These are phyloP conservation scores for Sclerotinia spermophila DNA, from an alignment of 2,329 filamentous ascomycete genomes.

Conservation along the genomic window DNA sequence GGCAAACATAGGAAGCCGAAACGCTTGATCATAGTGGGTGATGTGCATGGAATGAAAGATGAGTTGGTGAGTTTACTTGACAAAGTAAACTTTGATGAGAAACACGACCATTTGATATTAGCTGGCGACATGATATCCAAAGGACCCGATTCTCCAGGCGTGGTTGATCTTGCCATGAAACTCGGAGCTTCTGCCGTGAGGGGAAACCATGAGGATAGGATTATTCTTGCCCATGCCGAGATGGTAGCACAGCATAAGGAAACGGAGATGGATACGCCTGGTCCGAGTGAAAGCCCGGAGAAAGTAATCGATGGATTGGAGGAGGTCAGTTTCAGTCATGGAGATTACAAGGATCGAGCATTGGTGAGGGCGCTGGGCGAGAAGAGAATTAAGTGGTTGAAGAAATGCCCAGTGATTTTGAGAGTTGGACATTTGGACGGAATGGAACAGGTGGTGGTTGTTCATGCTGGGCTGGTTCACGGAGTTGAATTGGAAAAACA, in stretches of 20 bases:
- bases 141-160: slow-evolving; percentile 76
- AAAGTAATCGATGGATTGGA: slow-evolving; percentile 29
- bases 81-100: slow-evolving; percentile 59
- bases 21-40: slow-evolving; percentile 77
- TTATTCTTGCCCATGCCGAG: slow-evolving; percentile 62
- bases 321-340: slow-evolving; percentile 30
- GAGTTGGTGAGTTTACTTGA: slow-evolving; percentile 64
- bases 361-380: slow-evolving; percentile 32
- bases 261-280: slow-evolving; percentile 24
- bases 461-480: slow-evolving; percentile 83
- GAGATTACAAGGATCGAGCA: slow-evolving; percentile 34
- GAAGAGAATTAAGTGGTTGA: slow-evolving; percentile 66
- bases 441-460: slow-evolving; percentile 66
- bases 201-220: slow-evolving; percentile 87
- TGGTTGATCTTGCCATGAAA: slow-evolving; percentile 70
- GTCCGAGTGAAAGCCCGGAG: slow-evolving; percentile 33
- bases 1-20: slow-evolving; percentile 43
- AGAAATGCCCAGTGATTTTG: slow-evolving; percentile 72
- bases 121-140: slow-evolving; percentile 80
- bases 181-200: slow-evolving; percentile 77
- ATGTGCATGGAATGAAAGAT: slow-evolving; percentile 83
- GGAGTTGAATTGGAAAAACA: slow-evolving; percentile 66
- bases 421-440: slow-evolving; percentile 59
- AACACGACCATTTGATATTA: slow-evolving; percentile 70
- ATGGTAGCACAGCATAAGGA: slow-evolving; percentile 37